Percentiles rank a stretch among this genome's conserved stretches.
phyloP scores from a whole-genome alignment of 2,329 filamentous ascomycete genomes.

The Pseudopithomyces chartarum region DNA sequence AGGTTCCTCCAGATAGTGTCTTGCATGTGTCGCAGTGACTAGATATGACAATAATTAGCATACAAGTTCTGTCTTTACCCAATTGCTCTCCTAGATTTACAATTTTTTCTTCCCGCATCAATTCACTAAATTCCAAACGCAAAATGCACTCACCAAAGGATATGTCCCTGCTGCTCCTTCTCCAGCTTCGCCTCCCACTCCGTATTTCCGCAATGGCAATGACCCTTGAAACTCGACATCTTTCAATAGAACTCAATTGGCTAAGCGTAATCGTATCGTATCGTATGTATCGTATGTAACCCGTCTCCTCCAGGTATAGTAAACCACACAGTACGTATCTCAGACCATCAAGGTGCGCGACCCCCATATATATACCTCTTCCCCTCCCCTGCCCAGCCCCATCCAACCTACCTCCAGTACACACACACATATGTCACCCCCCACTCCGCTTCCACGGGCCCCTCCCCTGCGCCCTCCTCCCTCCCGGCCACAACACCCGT shows the following conservation, averaged over 20 bases:
- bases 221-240: constrained; percentile 55
- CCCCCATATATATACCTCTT: background rate
- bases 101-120: no score
- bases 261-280: no score
- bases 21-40: constrained; percentile 66
- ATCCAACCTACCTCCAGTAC: no score
- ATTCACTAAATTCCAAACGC: background rate
- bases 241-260: constrained; percentile 15
- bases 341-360: constrained; percentile 11
- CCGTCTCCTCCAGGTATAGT: constrained; percentile 1
- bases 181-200: constrained; percentile 58
- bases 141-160: constrained; percentile 49
- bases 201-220: constrained; percentile 61
- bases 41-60: background rate
- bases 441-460: background rate
- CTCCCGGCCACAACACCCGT: no score
- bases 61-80: no score
- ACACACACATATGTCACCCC: no score
- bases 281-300: background rate
- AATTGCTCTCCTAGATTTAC: no score
- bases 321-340: background rate
- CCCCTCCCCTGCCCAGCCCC: background rate
- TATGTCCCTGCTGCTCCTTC: constrained; percentile 51
- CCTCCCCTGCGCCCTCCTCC: background rate
- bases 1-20: constrained; percentile 55